Base-by-base conservation (phyloP, 1,139 yeast genomes). In the Lodderomyces theae region DNA sequence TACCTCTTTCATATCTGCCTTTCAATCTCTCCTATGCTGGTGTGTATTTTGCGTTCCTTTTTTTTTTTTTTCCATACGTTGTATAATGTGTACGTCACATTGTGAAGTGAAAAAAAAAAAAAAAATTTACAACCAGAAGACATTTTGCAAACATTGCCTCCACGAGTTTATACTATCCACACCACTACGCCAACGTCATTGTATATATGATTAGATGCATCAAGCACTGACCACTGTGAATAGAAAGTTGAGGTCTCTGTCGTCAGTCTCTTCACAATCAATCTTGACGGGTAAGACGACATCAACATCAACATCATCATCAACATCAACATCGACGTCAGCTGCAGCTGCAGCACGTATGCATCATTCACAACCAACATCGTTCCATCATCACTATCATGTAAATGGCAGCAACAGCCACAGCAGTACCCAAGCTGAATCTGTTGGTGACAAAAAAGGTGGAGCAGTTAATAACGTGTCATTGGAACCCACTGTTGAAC, bases 271-370 rank as follows among this genome's bases (percentile, higher is more conserved):
- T 13, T 28, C 31, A 15, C 31, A 28, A 18, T 28, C 31, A n/a
- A n/a, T n/a, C n/a, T n/a, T n/a, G n/a, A n/a, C n/a, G n/a, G n/a
- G n/a, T n/a, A n/a, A n/a, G n/a, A n/a, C n/a, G n/a, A n/a, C n/a
- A n/a, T n/a, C n/a, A 26, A 15, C n/a, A 17, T 26, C 26, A 29
- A 33, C 28, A 11, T 29, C 34, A 21, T 13, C 15, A 10, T 21
- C 39, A 25, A 8, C 5, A 6, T 34, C 40, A n/a, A 15, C 28
- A 3, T 34, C 41, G 18, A 17, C 25, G 17, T 30, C 38, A 13
- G 29, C 39, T 28, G 28, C 39, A n/a, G n/a, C 44, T 25, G 18
- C 44, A 22, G 15, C 38, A 31, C 37, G 40, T 21, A 29, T 42
- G 34, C 36, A 30, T 25, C 17, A 11, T 21, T 35, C 37, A n/a